Evolutionary conservation across 2,329 filamentous ascomycete species (phyloP), one percentile per base, ranked within the genome.

Genomic region (Fusarium buxicola): DNA sequence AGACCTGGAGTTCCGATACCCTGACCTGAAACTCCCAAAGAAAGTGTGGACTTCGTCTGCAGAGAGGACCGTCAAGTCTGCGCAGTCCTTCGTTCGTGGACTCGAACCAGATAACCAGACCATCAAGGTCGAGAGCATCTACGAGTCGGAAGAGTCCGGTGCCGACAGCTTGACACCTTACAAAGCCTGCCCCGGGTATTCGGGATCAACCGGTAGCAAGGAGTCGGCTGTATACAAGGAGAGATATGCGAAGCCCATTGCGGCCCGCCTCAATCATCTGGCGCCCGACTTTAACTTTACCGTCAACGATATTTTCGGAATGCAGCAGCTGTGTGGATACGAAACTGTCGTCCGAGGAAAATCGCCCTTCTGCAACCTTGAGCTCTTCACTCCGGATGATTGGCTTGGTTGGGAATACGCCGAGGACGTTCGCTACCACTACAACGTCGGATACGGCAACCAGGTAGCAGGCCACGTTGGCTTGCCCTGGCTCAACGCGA

Each of bases 401-500:
- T 89, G 86, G 87, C 82, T 89, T n/a, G 78, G 78, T 3, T 89
- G 87, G 75, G 87, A 89, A 73, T 89, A 89, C 69, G 80, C 83
- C 11, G 86, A 86, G 60, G 87, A 89, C 60, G 75, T 89, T 60
- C 81, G 83, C 68, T 89, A 89, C 70, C 84, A 86, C 69, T 86
- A 88, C 74, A 90, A 90, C 73, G 78, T 82, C 2, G 89, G 89
- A 15, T 90, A 90, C 60, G 88, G 87, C 6, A 86, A 83, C 62
- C 70, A 76, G 0, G 76, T 86, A 2, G 81, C 85, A 1, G 86
- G 86, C 0, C 79, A 80, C 15, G 79, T 90, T 7, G 89, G 89
- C 2, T 82, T 86, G 49, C 88, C 88, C 0, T 91, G 89, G 89
- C 70, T 90, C 7, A 89, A 89, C 61, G 84, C 86, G 0, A 87